Evolutionary conservation across 2,329 filamentous ascomycete genomes (phyloP).

Genomic region (Scedosporium dehoogii): DNA sequence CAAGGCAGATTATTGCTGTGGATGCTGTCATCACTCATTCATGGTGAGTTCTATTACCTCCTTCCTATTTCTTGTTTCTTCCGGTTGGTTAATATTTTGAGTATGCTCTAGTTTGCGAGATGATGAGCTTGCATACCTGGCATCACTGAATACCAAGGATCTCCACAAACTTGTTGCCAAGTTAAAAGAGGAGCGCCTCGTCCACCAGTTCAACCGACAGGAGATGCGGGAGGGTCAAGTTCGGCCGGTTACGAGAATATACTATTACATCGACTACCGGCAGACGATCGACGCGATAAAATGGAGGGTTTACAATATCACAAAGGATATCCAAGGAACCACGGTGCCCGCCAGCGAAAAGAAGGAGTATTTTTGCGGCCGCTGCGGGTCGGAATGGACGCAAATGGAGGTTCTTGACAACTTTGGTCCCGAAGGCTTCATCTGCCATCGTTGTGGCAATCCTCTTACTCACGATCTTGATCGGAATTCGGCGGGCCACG

Average conservation of each 20-base stretch:
- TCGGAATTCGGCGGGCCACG: conserved; percentile 58
- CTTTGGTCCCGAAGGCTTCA: conserved; percentile 60
- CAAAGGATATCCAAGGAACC: conserved; percentile 77
- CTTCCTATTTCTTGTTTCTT: conserved; percentile 16
- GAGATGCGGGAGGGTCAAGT: conserved; percentile 74
- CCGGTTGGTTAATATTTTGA: conserved; percentile 59
- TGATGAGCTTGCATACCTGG: conserved; percentile 76
- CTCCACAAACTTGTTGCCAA: conserved; percentile 81
- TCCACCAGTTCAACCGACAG: conserved; percentile 31
- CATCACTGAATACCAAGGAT: conserved; percentile 85
- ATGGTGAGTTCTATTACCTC: conserved; percentile 40
- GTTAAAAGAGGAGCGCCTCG: conserved; percentile 73
- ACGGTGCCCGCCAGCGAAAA: conserved; percentile 73
- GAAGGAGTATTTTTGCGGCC: conserved; percentile 80
- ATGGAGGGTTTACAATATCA: conserved; percentile 80
- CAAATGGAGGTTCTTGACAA: conserved; percentile 80
- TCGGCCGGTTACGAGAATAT: conserved; percentile 75
- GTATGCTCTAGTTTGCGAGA: conserved; percentile 74
- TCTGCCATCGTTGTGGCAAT: conserved; percentile 69
- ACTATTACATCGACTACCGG: conserved; percentile 95
- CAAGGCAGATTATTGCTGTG: conserved; percentile 72
- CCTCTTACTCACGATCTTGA: conserved; percentile 57
- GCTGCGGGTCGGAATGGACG: conserved; percentile 80
- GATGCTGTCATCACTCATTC: conserved; percentile 82
- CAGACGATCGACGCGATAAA: conserved; percentile 94